Evolutionary conservation across 1,284 basidiomycete species (phyloP).

Genomic region (Ceratobasidium sp.): DNA sequence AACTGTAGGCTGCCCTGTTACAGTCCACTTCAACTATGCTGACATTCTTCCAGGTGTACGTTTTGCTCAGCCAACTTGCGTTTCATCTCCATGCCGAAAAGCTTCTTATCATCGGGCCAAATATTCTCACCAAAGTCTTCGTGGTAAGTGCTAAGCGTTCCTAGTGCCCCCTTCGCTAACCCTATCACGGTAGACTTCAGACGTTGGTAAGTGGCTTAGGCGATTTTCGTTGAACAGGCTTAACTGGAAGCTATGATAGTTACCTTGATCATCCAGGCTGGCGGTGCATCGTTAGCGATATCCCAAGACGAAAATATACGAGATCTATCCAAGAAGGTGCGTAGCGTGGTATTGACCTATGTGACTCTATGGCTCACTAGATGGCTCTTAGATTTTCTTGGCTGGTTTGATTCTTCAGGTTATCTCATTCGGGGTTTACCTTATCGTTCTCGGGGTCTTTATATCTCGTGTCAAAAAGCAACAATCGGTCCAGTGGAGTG

Average conservation of each 20-base stretch:
- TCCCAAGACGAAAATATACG: not conserved
- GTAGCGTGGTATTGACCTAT: not conserved
- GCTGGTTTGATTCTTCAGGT: slow-evolving; percentile 9
- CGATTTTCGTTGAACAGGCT: not conserved
- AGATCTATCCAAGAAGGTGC: not conserved
- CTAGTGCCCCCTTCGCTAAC: not conserved
- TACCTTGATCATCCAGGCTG: slow-evolving; percentile 10
- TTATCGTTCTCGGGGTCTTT: not conserved
- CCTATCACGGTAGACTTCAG: slow-evolving; percentile 1
- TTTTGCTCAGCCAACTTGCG: slow-evolving; percentile 1
- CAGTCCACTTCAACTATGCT: not conserved
- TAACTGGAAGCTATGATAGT: not conserved
- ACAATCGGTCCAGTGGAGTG: slow-evolving; percentile 41
- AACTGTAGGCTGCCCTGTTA: not conserved
- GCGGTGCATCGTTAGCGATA: not conserved
- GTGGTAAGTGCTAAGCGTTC: not conserved
- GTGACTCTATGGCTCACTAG: not conserved
- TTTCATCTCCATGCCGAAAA: slow-evolving; percentile 14
- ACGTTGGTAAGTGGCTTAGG: slow-evolving; percentile 4
- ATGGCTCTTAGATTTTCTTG: slow-evolving; percentile 1
- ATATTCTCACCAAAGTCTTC: not conserved
- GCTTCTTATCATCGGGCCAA: slow-evolving; percentile 8
- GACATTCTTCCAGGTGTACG: slow-evolving; percentile 9
- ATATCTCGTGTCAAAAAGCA: not conserved
- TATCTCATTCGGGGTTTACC: not conserved